phyloP scores from a whole-genome alignment of 441 rosid genomes.

The Populus trichocarpa region DNA sequence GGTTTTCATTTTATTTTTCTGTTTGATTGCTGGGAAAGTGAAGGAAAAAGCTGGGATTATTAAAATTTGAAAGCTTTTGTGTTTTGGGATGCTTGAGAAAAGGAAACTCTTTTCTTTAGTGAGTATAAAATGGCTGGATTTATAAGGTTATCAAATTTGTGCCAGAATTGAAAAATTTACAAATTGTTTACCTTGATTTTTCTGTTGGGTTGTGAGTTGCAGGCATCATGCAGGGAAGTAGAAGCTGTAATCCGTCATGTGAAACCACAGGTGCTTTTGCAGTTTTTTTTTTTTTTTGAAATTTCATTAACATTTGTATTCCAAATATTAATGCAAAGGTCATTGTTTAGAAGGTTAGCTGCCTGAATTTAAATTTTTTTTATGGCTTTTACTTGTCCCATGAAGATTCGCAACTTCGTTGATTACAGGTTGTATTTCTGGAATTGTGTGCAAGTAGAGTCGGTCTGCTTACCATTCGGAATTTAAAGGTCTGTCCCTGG shows the following conservation, averaged over 20 bases:
- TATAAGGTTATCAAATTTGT: neutral
- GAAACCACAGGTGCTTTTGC: conserved; percentile 79
- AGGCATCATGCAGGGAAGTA: conserved; percentile 95
- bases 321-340: conserved; percentile 18
- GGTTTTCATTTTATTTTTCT: neutral
- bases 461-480: conserved; percentile 70
- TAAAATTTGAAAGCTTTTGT: neutral
- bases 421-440: conserved; percentile 78
- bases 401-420: neutral
- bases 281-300: conserved; percentile 7
- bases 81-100: neutral
- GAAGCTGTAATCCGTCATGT: conserved; percentile 64
- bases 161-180: neutral
- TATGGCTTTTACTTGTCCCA: neutral
- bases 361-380: conserved; percentile 17
- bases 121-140: neutral
- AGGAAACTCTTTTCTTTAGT: neutral
- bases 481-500: conserved; percentile 54
- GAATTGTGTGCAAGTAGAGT: conserved; percentile 88
- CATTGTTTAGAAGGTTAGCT: conserved; percentile 20
- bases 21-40: neutral
- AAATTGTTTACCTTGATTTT: neutral
- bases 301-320: conserved; percentile 11
- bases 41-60: neutral
- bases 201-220: conserved; percentile 21